Evolutionary conservation across 2,329 filamentous ascomycete genomes (phyloP), one percentile per base, ranked within the genome.

Genomic region (Dactylellina haptotyla): DNA sequence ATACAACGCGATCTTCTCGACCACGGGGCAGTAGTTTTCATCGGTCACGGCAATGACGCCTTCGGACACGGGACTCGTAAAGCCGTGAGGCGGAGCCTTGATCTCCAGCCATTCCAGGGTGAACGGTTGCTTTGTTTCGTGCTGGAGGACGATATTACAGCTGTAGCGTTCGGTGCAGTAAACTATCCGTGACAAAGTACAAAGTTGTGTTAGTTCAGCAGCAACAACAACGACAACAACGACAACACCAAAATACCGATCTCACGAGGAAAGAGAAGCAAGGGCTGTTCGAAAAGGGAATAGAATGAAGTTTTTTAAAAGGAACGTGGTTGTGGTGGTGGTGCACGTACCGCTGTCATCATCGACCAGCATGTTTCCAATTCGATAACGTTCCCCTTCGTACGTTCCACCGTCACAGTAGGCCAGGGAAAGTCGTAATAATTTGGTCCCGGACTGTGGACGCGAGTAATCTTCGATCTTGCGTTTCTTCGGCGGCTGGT

Each of bases 101-200:
- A 74, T 67, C 41, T 66, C 70, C 14, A 74, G 39, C 48, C 59
- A 65, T 34, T 74, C 70, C 12, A 74, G 39, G 26, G 70, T 74
- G 23, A 74, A 74, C 10, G 62, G 63, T 26, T 67, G 54, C 14
- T 43, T 58, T 14, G 70, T 66, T 30, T 74, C 70, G 39, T 74
- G 70, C 41, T 67, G 70, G 14, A 74, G 57, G 16, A 74, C 70
- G 12, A 74, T 28, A 25, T 74, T 74, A 32, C 70, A 74, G 23
- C 62, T 74, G 39, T 66, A 74, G 16, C 53, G 58, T 53, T 66
- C 70, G 12, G 70, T 66, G 30, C 70, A 74, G 34, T 74, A 74
- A 4, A 74, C 70, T 74, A 45, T 50, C 18, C 10, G 48, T 20
- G 9, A 18, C 5, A 26, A 28, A 4, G 18, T 32, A 26, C 5